Base-by-base conservation (phyloP, 1,139 yeast species). In the Debaryomyces udenii region DNA sequence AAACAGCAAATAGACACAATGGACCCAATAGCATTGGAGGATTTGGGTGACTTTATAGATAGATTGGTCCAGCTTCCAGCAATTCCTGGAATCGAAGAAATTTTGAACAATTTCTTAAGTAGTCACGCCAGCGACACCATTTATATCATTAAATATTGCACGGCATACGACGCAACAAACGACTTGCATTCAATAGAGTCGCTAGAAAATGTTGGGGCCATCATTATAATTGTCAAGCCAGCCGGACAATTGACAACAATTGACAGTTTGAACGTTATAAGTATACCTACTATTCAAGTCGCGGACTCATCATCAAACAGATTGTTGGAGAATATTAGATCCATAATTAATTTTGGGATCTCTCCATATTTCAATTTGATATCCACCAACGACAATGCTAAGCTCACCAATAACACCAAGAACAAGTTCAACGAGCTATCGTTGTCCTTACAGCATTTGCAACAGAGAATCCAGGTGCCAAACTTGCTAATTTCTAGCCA, bases 401-500 rank as follows among this genome's bases (percentile, higher is more conserved):
- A 49, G 14, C 64, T 76, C 1, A 59, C 80, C 4, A 58, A 64
- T 3, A 49, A 62, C 6, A 74, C 89, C 1, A 77, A 78, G 45
- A 82, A 80, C 57, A 86, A 83, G 54, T 75, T 90, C 43, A 76
- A 78, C 27, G 96, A 88, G 47, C 65, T 89, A 23, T 79, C 87
- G 1, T 58, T 80, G 11, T 81, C 94, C 0, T 67, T 90, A 27
- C 81, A 82, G 47, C 84, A 84, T 55, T 64, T 88, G 22, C 86
- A 85, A 48, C 86, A 83, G 47, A 73, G 80, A 33, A 77, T 85
- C 20, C 86, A 81, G 41, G 74, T 81, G 1, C 96, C 96, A 0
- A 81, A 86, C 49, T 61, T 89, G 20, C 52, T 70, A 3, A 55
- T 74, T 3, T 58, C 76, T 0, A 64, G 79, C 1, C 93, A 87